These are phyloP conservation scores for Amphirosellinia nigrospora DNA, from an alignment of 495 filamentous ascomycete genomes.

Conservation along the genomic window DNA sequence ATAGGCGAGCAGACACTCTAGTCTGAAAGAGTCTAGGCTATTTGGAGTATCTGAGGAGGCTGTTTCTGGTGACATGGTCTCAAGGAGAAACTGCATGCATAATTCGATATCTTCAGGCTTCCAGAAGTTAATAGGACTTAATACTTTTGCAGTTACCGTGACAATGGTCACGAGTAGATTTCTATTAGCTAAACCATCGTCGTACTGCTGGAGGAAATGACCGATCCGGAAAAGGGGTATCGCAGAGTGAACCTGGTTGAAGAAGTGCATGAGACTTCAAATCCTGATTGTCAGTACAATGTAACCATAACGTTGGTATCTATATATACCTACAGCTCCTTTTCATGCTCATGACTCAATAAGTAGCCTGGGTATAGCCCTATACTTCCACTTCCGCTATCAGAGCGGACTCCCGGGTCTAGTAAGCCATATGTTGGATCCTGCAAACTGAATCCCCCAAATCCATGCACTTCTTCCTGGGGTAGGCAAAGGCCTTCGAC, in stretches of 20 bases:
- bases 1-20: conserved; percentile 46
- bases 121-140: conserved; percentile 32
- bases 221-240: conserved; percentile 39
- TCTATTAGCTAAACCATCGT: conserved; percentile 24
- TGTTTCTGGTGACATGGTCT: conserved; percentile 20
- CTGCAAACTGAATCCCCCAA: background rate
- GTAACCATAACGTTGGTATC: background rate
- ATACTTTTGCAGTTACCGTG: conserved; percentile 37
- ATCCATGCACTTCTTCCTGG: background rate
- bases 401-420: background rate
- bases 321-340: conserved; percentile 27
- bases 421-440: background rate
- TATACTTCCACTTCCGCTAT: background rate
- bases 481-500: background rate
- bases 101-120: conserved; percentile 27
- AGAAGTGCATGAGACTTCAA: conserved; percentile 29
- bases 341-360: conserved; percentile 27
- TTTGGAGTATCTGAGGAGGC: conserved; percentile 1
- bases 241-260: conserved; percentile 38
- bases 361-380: conserved; percentile 29
- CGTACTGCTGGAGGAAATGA: conserved; percentile 35
- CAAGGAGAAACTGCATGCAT: conserved; percentile 32
- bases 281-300: background rate
- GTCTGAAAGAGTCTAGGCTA: conserved; percentile 40
- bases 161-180: conserved; percentile 36